phyloP scores from a whole-genome alignment of 1,139 yeast genomes.

The Blastobotrys aristatus region DNA sequence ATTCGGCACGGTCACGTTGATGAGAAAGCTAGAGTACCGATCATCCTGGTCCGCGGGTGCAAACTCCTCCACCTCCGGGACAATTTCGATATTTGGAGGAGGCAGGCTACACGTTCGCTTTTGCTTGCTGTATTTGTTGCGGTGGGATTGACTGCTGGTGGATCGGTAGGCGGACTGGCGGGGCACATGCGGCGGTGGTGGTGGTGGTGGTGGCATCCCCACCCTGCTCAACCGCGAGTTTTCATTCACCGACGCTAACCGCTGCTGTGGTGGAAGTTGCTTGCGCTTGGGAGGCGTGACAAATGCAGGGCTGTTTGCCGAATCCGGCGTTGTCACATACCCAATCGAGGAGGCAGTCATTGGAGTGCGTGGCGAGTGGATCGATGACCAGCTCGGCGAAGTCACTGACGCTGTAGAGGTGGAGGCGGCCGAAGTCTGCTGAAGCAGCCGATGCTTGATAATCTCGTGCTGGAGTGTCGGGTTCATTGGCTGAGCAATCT shows the following conservation, averaged over 20 bases:
- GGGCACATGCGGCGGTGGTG: too few species aligned
- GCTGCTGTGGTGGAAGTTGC: background rate
- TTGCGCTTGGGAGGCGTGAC: conserved; percentile 2
- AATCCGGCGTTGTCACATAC: background rate
- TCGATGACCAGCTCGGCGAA: background rate
- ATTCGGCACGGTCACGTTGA: conserved; percentile 18
- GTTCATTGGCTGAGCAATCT: conserved; percentile 24
- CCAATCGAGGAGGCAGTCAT: background rate
- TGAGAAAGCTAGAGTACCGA: conserved; percentile 16
- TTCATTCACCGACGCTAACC: conserved; percentile 1
- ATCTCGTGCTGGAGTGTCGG: conserved; percentile 22
- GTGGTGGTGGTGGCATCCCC: background rate
- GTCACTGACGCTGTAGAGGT: background rate
- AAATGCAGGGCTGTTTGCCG: background rate
- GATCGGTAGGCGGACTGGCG: background rate
- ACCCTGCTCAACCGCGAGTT: background rate
- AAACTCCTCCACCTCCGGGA: conserved; percentile 19
- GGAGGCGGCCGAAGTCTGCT: background rate
- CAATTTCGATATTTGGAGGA: conserved; percentile 16
- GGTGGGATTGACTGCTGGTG: background rate
- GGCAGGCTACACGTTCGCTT: background rate
- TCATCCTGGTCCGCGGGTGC: conserved; percentile 14
- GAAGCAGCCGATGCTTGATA: conserved; percentile 17
- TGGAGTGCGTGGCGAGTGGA: background rate
- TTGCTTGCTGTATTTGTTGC: background rate